Base-by-base conservation (phyloP, 2,329 filamentous ascomycete species). In the Talaromyces sp. region DNA sequence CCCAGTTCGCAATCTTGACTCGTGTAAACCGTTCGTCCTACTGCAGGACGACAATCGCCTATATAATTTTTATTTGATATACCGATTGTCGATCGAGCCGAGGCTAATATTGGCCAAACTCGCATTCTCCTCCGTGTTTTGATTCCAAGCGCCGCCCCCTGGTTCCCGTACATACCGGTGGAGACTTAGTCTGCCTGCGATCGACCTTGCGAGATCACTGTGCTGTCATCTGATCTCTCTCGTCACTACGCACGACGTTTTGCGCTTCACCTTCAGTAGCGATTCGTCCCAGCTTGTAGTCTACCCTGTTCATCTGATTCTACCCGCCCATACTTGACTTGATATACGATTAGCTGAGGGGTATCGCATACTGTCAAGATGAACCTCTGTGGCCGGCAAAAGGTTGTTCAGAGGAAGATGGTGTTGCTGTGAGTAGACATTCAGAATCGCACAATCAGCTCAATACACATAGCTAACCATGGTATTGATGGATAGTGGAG, bases 351-450 rank as follows among this genome's bases (percentile, higher is more conserved):
- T 15, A 37, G 19, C 15, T n/a, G 33, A 56, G 52, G 52, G n/a
- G 5, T 37, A 22, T 37, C 52, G 31, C 52, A 37, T 56, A 56
- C 47, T 13, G 37, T 31, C 52, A 66, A 41, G 66, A 84, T 85
- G 83, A 79, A 82, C 73, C 80, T 88, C 68, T 90, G 90, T 77
- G 89, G 89, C 73, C 88, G 89, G 70, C 89, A 87, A 68, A 92
- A 96, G 83, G 93, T 91, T 64, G 92, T 94, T 73, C 91, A 96
- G 87, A 91, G 93, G 82, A 97, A 97, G 89, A 90, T 97, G 82
- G 93, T 97, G 75, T 86, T 97, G 73, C 85, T 97, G 90, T 96
- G 68, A 75, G 73, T 50, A 9, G 11, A 22, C 13, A 15, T 35
- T 15, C 4, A 4, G 6, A 41, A 31, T 41, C 35, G 13, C 6